phyloP scores from a whole-genome alignment of 23 red algal genomes.

The Agarophyton chilense region DNA sequence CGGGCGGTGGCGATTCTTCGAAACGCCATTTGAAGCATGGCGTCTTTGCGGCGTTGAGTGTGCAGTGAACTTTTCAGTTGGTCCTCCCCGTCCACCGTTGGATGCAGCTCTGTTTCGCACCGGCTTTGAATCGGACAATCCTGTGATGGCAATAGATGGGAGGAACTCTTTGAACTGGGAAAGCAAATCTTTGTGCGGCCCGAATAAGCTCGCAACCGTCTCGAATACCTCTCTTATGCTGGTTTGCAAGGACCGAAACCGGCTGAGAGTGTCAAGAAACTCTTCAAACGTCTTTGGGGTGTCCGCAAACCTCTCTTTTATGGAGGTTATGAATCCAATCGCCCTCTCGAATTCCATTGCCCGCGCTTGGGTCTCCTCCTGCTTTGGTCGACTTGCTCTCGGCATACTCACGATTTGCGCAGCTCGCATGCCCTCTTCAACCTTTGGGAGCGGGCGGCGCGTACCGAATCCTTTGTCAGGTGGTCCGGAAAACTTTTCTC shows the following conservation, averaged over 20 bases:
- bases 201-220: constrained; percentile 79
- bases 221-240: constrained; percentile 84
- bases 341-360: constrained; percentile 91
- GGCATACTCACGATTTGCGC: background rate
- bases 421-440: constrained; percentile 13
- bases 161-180: constrained; percentile 91
- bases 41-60: constrained; percentile 19
- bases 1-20: constrained; percentile 13
- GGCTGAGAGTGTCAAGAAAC: constrained; percentile 82
- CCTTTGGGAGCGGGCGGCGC: background rate
- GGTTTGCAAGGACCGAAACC: constrained; percentile 77
- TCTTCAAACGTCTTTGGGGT: constrained; percentile 73
- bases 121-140: constrained; percentile 11
- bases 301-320: constrained; percentile 86
- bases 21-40: background rate
- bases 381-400: background rate
- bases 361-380: constrained; percentile 6
- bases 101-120: background rate
- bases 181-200: constrained; percentile 88
- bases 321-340: constrained; percentile 89
- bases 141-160: constrained; percentile 54
- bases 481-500: background rate
- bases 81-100: constrained; percentile 11
- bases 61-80: constrained; percentile 11
- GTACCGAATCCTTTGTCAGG: background rate